Conservation (phyloP, 148 eudicot genomes). For the Diospyros kaki region DNA sequence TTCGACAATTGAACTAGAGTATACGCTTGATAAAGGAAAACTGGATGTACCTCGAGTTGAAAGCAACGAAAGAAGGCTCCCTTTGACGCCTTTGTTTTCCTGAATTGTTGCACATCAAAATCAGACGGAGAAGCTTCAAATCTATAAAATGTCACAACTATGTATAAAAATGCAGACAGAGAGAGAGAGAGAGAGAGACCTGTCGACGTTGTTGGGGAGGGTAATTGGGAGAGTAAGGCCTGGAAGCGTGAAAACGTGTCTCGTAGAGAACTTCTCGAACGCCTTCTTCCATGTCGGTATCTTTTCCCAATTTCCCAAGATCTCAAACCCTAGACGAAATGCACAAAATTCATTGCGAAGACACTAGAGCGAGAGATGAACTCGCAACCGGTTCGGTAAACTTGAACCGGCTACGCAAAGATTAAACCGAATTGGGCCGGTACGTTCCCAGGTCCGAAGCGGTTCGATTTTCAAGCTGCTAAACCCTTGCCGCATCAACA, state of each 20-base stretch:
- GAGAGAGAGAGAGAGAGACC: constrained; percentile 17
- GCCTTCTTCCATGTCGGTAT: constrained; percentile 42
- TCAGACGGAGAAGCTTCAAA: constrained; percentile 5
- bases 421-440: too few relatives aligned
- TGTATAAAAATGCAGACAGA: background rate
- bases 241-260: constrained; percentile 64
- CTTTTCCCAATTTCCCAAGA: background rate
- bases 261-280: constrained; percentile 51
- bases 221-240: constrained; percentile 57
- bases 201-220: constrained; percentile 52
- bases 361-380: too few relatives aligned
- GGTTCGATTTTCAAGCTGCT: too few relatives aligned
- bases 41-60: constrained; percentile 48
- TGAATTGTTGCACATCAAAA: constrained; percentile 22
- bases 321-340: background rate
- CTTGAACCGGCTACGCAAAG: too few relatives aligned
- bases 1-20: background rate
- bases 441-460: too few relatives aligned
- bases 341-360: background rate
- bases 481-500: too few relatives aligned
- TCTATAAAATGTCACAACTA: background rate
- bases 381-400: too few relatives aligned
- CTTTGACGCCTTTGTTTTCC: constrained; percentile 38
- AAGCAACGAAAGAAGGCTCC: constrained; percentile 49
- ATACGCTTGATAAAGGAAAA: constrained; percentile 1